phyloP scores from a whole-genome alignment of 116 monocot species.

The Posidonia oceanica region DNA sequence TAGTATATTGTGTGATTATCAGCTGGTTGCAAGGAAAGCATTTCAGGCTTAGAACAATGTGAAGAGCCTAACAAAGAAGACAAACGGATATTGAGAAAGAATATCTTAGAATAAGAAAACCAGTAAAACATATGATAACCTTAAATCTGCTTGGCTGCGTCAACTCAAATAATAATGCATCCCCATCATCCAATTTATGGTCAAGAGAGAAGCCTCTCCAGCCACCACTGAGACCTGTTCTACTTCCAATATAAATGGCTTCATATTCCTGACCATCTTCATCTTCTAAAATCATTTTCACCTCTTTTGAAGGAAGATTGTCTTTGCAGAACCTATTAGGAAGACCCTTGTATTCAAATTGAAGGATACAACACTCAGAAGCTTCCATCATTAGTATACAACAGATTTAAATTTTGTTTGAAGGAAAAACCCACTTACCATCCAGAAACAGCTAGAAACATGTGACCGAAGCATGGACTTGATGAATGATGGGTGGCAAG shows the following conservation, averaged over 20 bases:
- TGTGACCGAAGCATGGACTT: slow-evolving; percentile 76
- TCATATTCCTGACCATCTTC: slow-evolving; percentile 47
- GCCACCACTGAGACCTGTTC: slow-evolving; percentile 74
- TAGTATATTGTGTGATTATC: too few relatives aligned
- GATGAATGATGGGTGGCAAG: slow-evolving; percentile 47
- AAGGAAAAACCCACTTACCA: slow-evolving; percentile 29
- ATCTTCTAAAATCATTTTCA: slow-evolving; percentile 64
- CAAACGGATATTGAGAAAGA: too few relatives aligned
- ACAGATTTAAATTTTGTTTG: too few relatives aligned
- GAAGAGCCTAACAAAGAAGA: too few relatives aligned
- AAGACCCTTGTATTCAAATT: slow-evolving; percentile 36
- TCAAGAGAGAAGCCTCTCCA: slow-evolving; percentile 71
- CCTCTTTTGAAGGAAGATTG: slow-evolving; percentile 30
- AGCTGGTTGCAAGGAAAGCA: too few relatives aligned
- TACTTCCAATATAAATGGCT: slow-evolving; percentile 46
- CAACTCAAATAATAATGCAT: slow-evolving; percentile 62
- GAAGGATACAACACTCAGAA: background rate
- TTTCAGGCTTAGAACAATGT: too few relatives aligned
- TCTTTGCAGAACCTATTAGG: slow-evolving; percentile 68
- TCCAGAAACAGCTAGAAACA: slow-evolving; percentile 85
- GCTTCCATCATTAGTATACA: too few relatives aligned
- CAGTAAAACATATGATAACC: slow-evolving; percentile 11
- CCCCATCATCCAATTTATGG: slow-evolving; percentile 69
- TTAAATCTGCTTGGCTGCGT: slow-evolving; percentile 45
- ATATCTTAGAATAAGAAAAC: too few relatives aligned